Evolutionary conservation across 148 eudicot genomes (phyloP).

Genomic region (Tetragonia tetragonoides): DNA sequence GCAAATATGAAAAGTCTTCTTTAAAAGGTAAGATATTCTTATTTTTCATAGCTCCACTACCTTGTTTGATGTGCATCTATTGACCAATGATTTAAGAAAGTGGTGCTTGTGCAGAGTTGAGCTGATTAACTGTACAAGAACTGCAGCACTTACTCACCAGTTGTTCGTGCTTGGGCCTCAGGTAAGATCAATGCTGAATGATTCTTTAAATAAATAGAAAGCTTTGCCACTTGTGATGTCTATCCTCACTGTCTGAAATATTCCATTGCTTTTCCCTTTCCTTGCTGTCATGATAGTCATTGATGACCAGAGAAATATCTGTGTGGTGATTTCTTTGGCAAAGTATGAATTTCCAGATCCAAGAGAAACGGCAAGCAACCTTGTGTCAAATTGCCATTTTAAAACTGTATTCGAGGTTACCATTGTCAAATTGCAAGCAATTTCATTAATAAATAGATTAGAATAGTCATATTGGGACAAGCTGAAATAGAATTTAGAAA

Average conservation of each 20-base stretch:
- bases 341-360: no score
- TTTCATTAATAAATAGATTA: no score
- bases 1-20: constrained; percentile 48
- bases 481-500: no score
- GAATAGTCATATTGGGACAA: no score
- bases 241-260: background rate
- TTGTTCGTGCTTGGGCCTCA: constrained; percentile 15
- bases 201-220: background rate
- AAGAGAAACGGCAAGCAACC: no score
- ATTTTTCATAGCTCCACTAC: background rate
- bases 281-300: background rate
- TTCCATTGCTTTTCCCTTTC: background rate
- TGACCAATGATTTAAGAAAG: background rate
- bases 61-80: background rate
- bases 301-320: background rate
- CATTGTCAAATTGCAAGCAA: no score
- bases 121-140: constrained; percentile 18
- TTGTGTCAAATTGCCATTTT: no score
- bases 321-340: no score
- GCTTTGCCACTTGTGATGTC: background rate
- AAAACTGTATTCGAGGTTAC: no score
- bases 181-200: constrained; percentile 17
- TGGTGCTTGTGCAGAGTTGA: constrained; percentile 24
- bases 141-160: constrained; percentile 14
- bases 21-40: constrained; percentile 45